Evolutionary conservation across 306 rosid genomes (phyloP), one percentile per base, ranked within the genome.

Genomic region (Trifolium fragiferum): DNA sequence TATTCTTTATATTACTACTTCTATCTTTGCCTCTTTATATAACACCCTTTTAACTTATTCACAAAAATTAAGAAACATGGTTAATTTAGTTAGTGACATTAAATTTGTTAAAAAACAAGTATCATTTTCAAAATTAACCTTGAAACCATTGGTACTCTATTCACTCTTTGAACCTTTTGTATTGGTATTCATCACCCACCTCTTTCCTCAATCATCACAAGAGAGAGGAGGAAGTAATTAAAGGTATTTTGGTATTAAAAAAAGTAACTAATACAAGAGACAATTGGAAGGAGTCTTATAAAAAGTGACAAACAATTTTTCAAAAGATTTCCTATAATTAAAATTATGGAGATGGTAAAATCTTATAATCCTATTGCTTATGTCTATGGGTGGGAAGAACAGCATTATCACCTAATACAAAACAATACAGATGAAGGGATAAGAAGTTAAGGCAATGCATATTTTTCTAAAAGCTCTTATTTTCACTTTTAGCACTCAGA

Each of bases 21-120:
- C 10, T 58, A 25, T 27, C 18, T 12, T 25, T 58, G 18, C 14
- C 15, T 6, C 65, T 13, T 25, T 11, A 58, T 25, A 25, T 9
- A 54, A 53, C 30, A 54, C 60, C 30, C 60, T 51, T 51, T 54
- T 58, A 25, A 58, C 37, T 6, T 25, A 58, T 58, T 27, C 65
- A 58, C 37, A 27, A 25, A 20, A 58, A 25, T 58, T 58, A 27
- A 58, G 65, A 58, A 58, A 58, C 9, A 19, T 23, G 16, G 35
- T 27, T 25, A 58, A 58, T 25, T 58, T 58, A 58, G 38, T 25
- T 25, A 58, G 65, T 1, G 19, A 27, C 38, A 58, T 14, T 25
- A 27, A 27, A 25, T 25, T 58, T 27, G 65, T 58, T 27, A 25
- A 13, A 27, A 58, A 30, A 27, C 6, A 25, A 5, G 13, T 5